Evolutionary conservation across 305 asterid genomes (phyloP).

Genomic region (Fraxinus floribunda): DNA sequence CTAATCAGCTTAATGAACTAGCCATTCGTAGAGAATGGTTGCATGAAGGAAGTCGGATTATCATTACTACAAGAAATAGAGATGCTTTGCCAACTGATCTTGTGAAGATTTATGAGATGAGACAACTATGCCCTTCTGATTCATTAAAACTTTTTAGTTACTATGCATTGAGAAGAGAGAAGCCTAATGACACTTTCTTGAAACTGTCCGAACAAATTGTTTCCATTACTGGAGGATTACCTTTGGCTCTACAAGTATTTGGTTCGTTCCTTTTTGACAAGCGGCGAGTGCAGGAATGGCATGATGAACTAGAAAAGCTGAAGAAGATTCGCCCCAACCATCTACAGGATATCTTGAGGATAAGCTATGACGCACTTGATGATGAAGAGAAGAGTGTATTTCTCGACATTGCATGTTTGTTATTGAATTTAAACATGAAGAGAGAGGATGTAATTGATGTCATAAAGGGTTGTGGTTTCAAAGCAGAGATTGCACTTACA

Average conservation of each 20-base stretch:
- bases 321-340: constrained; percentile 20
- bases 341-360: constrained; percentile 26
- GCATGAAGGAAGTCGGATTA: constrained; percentile 31
- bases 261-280: constrained; percentile 36
- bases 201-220: constrained; percentile 25
- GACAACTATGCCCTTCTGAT: background rate
- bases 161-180: constrained; percentile 38
- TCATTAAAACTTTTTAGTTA: constrained; percentile 32
- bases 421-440: constrained; percentile 25
- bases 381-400: constrained; percentile 29
- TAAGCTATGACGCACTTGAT: constrained; percentile 34
- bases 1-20: constrained; percentile 26
- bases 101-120: constrained; percentile 24
- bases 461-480: constrained; percentile 28
- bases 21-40: constrained; percentile 28
- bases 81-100: constrained; percentile 6
- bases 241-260: constrained; percentile 38
- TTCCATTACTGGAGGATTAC: constrained; percentile 26
- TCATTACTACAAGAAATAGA: constrained; percentile 32
- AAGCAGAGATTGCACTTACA: constrained; percentile 27
- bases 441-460: constrained; percentile 36
- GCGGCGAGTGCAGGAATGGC: constrained; percentile 30
- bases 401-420: constrained; percentile 42
- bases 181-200: constrained; percentile 19
- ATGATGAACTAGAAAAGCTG: constrained; percentile 28